Conservation (phyloP, 306 rosid genomes). For the Vigna angularis region DNA sequence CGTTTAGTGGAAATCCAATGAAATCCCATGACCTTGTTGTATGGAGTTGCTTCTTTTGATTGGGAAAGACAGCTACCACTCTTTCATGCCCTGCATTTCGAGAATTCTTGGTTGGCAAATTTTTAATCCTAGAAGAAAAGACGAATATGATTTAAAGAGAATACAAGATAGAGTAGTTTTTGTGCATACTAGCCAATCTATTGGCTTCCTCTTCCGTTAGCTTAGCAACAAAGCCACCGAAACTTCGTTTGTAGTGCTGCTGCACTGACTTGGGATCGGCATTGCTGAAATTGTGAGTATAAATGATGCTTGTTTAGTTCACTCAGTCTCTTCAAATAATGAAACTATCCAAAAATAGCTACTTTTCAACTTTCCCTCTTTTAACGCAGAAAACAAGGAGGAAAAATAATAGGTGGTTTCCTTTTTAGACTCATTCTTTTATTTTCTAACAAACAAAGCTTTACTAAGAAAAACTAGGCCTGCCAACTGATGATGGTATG, state of each 20-base stretch:
- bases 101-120: not conserved
- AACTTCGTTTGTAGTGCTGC: constrained; percentile 50
- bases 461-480: constrained; percentile 7
- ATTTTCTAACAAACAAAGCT: not conserved
- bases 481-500: not conserved
- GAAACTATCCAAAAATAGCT: not conserved
- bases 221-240: constrained; percentile 53
- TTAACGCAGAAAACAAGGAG: constrained; percentile 11
- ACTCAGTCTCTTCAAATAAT: not conserved
- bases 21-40: constrained; percentile 76
- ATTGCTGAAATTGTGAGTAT: constrained; percentile 25
- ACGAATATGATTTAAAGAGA: not conserved
- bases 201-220: constrained; percentile 52
- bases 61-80: constrained; percentile 63
- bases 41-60: constrained; percentile 41
- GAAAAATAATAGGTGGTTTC: not conserved
- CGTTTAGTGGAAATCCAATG: constrained; percentile 51
- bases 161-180: not conserved
- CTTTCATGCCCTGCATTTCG: constrained; percentile 48
- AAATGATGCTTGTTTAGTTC: not conserved
- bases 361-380: not conserved
- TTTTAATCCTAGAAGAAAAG: not conserved
- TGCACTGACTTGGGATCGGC: constrained; percentile 33
- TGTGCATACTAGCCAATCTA: constrained; percentile 45
- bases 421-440: not conserved